Percentiles rank a stretch among this genome's conserved stretches.
These are phyloP conservation scores for Suillus tomentosus DNA, from an alignment of 768 basidiomycete species.

Conservation along the genomic window DNA sequence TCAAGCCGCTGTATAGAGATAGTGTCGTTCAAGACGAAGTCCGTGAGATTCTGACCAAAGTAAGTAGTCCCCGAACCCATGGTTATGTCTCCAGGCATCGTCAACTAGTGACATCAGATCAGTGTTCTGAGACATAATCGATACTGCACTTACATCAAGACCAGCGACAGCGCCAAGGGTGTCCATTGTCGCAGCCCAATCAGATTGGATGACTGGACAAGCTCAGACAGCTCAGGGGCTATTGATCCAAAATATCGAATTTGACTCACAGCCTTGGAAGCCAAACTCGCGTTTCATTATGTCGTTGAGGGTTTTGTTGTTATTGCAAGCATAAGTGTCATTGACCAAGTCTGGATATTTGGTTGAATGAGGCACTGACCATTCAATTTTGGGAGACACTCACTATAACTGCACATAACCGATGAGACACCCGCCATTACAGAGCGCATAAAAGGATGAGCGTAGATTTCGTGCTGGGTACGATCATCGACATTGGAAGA, in stretches of 20 bases:
- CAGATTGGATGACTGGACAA: conserved; percentile 50
- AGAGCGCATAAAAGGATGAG: conserved; percentile 56
- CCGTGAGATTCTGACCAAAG: conserved; percentile 62
- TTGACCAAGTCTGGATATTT: conserved; percentile 52
- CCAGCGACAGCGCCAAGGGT: conserved; percentile 58
- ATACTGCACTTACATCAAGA: conserved; percentile 50
- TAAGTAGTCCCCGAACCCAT: conserved; percentile 42
- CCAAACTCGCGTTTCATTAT: conserved; percentile 65
- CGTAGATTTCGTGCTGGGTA: conserved; percentile 58
- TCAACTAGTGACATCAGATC: conserved; percentile 49
- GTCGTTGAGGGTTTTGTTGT: conserved; percentile 58
- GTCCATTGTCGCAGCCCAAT: conserved; percentile 62
- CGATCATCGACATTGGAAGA: conserved; percentile 44
- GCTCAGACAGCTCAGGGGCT: background rate
- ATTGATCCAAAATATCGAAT: conserved; percentile 1
- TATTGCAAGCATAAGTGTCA: conserved; percentile 64
- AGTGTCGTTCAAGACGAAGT: conserved; percentile 58
- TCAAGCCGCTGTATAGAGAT: conserved; percentile 62
- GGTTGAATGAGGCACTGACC: conserved; percentile 12
- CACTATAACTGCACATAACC: conserved; percentile 69
- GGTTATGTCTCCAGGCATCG: conserved; percentile 67
- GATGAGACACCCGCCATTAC: conserved; percentile 67
- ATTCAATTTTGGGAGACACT: conserved; percentile 17
- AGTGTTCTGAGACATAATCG: background rate
- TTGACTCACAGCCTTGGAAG: conserved; percentile 58